phyloP scores from a whole-genome alignment of 179 eudicot genomes.

The Gypsophila paniculata region DNA sequence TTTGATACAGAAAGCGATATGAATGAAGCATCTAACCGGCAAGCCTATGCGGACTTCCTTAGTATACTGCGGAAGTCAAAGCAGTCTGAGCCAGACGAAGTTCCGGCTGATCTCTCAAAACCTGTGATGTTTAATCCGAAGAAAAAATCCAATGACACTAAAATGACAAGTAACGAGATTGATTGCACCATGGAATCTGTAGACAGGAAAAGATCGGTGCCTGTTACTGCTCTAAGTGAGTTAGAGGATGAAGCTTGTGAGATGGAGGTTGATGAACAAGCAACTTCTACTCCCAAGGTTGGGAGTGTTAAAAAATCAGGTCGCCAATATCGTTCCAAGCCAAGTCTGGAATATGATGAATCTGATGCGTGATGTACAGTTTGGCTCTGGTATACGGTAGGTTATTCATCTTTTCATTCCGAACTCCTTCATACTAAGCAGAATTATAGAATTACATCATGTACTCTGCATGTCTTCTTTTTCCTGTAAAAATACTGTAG shows the following conservation, averaged over 20 bases:
- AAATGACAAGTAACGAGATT: conserved; percentile 10
- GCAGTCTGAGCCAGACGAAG: conserved; percentile 34
- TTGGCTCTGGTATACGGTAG: background rate
- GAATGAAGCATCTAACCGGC: conserved; percentile 60
- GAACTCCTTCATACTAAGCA: conserved; percentile 1
- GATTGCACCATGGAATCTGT: conserved; percentile 19
- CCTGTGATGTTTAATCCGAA: conserved; percentile 54
- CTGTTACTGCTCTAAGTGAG: conserved; percentile 29
- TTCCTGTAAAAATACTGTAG: conserved; percentile 12
- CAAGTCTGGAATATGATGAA: conserved; percentile 24
- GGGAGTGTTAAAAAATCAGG: conserved; percentile 32
- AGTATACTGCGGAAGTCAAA: conserved; percentile 34
- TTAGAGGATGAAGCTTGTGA: conserved; percentile 37
- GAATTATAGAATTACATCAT: background rate
- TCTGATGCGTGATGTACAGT: conserved; percentile 26
- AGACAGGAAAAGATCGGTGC: conserved; percentile 27
- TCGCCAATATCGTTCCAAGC: conserved; percentile 58
- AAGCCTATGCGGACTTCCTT: conserved; percentile 53
- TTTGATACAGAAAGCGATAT: conserved; percentile 50
- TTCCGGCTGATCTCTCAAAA: conserved; percentile 41
- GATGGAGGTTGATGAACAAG: conserved; percentile 69
- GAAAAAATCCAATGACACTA: conserved; percentile 30
- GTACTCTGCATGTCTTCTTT: conserved; percentile 4
- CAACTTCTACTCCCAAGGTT: conserved; percentile 19
- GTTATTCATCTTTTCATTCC: background rate